A percentile compares a stretch with the other conserved stretches of the same genome.
Evolutionary conservation across 2,329 filamentous ascomycete genomes (phyloP).

Genomic region (Sclerotinia glacialis): DNA sequence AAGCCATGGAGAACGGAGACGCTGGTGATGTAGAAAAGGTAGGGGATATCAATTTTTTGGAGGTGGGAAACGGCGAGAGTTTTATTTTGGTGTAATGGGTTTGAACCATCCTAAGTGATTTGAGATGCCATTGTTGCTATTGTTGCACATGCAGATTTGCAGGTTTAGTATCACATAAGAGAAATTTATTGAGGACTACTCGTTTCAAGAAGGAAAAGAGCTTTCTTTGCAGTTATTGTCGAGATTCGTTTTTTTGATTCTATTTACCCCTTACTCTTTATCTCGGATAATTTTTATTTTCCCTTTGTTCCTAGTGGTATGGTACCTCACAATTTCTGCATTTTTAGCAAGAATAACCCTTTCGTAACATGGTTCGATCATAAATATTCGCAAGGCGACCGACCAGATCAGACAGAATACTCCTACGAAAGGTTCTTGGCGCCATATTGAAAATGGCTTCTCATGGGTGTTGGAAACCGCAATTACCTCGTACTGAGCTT

Average conservation of each 20-base stretch:
- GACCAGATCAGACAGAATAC: not conserved
- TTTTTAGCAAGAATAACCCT: too few species aligned
- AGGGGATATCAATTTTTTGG: constrained; percentile 29
- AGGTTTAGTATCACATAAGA: not conserved
- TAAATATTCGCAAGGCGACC: not conserved
- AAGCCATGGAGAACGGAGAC: constrained; percentile 31
- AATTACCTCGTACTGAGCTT: constrained; percentile 10
- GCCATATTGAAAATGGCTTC: not conserved
- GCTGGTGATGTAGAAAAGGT: constrained; percentile 23
- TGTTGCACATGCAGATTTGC: not conserved
- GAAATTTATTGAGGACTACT: not conserved
- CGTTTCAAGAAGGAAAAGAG: not conserved
- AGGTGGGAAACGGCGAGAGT: constrained; percentile 31
- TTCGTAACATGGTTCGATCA: not conserved
- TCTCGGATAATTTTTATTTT: not conserved
- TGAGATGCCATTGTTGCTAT: not conserved
- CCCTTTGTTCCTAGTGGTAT: not conserved
- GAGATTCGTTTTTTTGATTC: not conserved
- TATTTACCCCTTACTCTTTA: not conserved
- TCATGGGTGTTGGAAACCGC: not conserved
- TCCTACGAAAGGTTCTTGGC: not conserved
- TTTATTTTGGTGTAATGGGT: constrained; percentile 29
- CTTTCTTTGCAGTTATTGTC: not conserved
- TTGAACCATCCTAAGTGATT: not conserved
- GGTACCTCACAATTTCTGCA: not conserved